Evolutionary conservation across 2,329 filamentous ascomycete species (phyloP).

Genomic region (Byssothecium circinans): DNA sequence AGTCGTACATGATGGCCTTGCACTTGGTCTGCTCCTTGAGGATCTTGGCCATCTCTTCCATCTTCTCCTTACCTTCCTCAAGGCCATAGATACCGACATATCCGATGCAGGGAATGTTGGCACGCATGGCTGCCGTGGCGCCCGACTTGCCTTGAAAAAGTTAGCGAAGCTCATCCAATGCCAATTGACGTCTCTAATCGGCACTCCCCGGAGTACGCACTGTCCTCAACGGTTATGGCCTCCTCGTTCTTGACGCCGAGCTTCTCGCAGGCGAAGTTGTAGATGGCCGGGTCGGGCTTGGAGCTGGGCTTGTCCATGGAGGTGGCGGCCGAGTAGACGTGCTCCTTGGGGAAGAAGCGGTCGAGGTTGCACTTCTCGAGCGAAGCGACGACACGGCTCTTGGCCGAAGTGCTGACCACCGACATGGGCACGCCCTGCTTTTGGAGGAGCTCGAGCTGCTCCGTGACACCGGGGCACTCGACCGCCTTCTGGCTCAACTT

Average conservation of each 20-base stretch:
- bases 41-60: conserved; percentile 53
- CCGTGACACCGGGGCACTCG: conserved; percentile 70
- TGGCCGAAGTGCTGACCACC: conserved; percentile 79
- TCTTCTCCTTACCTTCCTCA: conserved; percentile 47
- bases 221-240: conserved; percentile 71
- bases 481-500: conserved; percentile 70
- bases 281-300: conserved; percentile 90
- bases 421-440: conserved; percentile 70
- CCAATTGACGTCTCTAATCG: no score
- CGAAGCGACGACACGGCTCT: conserved; percentile 74
- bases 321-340: conserved; percentile 80
- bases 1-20: conserved; percentile 54
- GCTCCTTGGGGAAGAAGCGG: conserved; percentile 74
- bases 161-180: no score
- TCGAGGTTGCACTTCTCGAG: conserved; percentile 78
- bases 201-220: no score
- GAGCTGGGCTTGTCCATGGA: conserved; percentile 77
- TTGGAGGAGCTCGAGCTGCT: conserved; percentile 67
- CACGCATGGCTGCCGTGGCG: conserved; percentile 73
- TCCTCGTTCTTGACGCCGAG: conserved; percentile 72
- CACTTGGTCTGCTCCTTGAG: conserved; percentile 53
- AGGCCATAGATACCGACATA: conserved; percentile 71
- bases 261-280: conserved; percentile 73
- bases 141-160: conserved; percentile 72
- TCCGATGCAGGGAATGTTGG: conserved; percentile 77